A percentile compares a stretch with the other conserved stretches of the same genome.
Conservation (phyloP, 495 filamentous ascomycete species). For the Chaetomidium leptoderma region DNA sequence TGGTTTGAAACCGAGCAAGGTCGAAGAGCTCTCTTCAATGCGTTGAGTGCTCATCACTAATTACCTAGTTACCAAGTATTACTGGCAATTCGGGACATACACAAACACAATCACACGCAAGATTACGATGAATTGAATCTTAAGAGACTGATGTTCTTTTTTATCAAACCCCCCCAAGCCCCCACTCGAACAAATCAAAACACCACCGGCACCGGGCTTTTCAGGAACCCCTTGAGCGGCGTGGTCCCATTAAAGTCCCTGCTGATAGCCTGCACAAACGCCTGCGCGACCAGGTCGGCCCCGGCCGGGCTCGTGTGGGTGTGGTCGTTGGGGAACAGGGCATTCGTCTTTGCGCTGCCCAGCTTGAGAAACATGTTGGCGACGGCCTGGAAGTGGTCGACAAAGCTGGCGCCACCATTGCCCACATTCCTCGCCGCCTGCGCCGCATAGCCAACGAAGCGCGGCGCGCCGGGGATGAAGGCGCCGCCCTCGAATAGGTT, state of each 20-base stretch:
- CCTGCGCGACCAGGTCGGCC: constrained; percentile 54
- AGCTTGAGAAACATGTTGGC: constrained; percentile 49
- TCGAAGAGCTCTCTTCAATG: too few relatives aligned
- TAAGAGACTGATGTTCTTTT: too few relatives aligned
- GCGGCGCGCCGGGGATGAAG: constrained; percentile 39
- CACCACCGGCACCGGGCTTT: constrained; percentile 19
- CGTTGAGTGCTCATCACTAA: too few relatives aligned
- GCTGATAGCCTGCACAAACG: constrained; percentile 58
- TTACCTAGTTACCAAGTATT: too few relatives aligned
- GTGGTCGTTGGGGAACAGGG: constrained; percentile 56
- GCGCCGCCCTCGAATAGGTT: constrained; percentile 56
- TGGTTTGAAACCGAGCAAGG: too few relatives aligned
- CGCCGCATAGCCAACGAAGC: constrained; percentile 57
- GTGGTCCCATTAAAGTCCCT: constrained; percentile 40
- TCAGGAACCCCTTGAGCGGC: constrained; percentile 27
- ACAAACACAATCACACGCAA: too few relatives aligned
- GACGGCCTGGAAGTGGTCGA: constrained; percentile 59
- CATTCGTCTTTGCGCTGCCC: constrained; percentile 45
- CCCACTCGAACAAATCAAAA: constrained; percentile 13
- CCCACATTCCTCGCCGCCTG: constrained; percentile 44
- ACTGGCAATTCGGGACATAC: too few relatives aligned
- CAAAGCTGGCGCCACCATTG: constrained; percentile 48
- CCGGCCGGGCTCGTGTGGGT: constrained; percentile 61
- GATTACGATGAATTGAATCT: too few relatives aligned
- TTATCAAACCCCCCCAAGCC: too few relatives aligned